Evolutionary conservation across 768 basidiomycete genomes (phyloP).

Genomic region (Tephrocybe sp.): DNA sequence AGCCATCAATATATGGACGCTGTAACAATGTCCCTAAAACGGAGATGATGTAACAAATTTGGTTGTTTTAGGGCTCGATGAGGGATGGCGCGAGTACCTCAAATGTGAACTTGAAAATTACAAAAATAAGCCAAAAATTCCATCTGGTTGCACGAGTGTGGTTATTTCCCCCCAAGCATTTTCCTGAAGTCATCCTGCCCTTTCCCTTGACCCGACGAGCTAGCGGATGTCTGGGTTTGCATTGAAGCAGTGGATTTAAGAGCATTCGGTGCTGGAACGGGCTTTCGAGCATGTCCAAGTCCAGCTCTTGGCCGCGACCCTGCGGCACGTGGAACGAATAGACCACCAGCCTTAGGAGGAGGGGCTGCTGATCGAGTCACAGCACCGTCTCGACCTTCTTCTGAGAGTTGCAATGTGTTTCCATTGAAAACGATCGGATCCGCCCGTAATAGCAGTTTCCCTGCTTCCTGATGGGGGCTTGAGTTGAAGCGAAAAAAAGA

Average conservation of each 20-base stretch:
- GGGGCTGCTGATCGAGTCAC: conserved; percentile 29
- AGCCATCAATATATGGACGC: too few species aligned
- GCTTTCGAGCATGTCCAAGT: conserved; percentile 54
- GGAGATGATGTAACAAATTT: too few species aligned
- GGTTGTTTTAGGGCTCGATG: too few species aligned
- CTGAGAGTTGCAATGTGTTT: conserved; percentile 53
- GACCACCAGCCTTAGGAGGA: conserved; percentile 36
- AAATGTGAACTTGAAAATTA: too few species aligned
- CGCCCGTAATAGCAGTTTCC: conserved; percentile 67
- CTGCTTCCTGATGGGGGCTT: conserved; percentile 63
- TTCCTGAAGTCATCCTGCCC: conserved; percentile 86
- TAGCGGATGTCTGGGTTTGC: conserved; percentile 17
- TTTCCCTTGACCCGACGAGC: conserved; percentile 33
- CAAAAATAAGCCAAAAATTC: neutral
- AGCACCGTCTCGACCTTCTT: conserved; percentile 41
- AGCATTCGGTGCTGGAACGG: conserved; percentile 16
- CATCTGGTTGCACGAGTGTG: neutral
- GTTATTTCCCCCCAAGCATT: conserved; percentile 48
- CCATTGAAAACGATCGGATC: conserved; percentile 75
- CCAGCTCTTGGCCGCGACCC: conserved; percentile 70
- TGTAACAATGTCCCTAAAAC: too few species aligned
- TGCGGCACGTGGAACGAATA: conserved; percentile 70
- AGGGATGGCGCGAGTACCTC: too few species aligned
- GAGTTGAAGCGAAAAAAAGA: neutral
- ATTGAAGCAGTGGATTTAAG: too few species aligned